phyloP scores from a whole-genome alignment of 2,329 filamentous ascomycete genomes.

The Stenocarpella maydis region DNA sequence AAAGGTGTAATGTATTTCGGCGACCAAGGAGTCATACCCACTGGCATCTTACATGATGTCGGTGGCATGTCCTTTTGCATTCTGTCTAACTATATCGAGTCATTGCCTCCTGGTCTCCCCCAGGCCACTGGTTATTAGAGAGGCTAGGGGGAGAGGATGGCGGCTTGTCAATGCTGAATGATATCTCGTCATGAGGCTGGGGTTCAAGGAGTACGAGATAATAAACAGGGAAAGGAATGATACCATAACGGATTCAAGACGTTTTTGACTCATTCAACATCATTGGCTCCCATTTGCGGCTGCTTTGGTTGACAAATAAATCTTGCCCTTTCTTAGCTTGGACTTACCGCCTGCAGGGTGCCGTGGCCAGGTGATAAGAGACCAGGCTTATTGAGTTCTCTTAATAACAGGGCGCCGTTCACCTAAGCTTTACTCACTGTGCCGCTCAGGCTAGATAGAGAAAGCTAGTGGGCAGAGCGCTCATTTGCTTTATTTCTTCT shows the following conservation, averaged over 20 bases:
- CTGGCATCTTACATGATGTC: neutral
- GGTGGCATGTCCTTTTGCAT: neutral
- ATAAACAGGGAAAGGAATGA: neutral
- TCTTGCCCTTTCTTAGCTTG: neutral
- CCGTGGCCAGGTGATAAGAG: neutral
- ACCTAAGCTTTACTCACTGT: neutral
- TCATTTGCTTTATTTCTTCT: neutral
- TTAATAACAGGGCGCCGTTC: neutral
- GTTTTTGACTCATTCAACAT: neutral
- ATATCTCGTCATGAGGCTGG: neutral
- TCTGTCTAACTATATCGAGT: neutral
- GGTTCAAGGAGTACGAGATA: slow-evolving; percentile 1
- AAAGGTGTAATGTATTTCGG: neutral
- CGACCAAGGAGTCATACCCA: neutral
- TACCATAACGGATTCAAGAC: neutral
- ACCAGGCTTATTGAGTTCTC: too few relatives aligned
- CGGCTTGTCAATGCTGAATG: neutral
- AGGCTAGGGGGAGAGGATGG: neutral
- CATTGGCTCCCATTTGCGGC: neutral
- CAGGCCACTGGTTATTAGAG: neutral
- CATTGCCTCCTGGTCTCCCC: neutral
- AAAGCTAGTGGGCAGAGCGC: neutral
- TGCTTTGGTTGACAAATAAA: neutral
- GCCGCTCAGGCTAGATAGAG: neutral
- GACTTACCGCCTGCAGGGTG: neutral